Evolutionary conservation across 306 rosid genomes (phyloP), one percentile per base, ranked within the genome.

Genomic region (Luffa acutangula): DNA sequence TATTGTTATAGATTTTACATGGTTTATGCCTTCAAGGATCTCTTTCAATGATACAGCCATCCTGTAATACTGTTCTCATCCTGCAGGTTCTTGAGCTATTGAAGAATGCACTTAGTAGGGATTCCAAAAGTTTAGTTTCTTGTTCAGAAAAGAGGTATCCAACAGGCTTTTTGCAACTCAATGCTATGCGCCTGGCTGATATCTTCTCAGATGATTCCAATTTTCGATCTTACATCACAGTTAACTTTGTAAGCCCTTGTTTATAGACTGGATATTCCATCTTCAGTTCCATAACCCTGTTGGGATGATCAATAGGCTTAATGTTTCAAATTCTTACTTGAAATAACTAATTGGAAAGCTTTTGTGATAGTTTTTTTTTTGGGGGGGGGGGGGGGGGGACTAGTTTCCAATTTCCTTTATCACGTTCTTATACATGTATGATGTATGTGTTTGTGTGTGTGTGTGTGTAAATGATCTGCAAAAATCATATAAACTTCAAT

Each of bases 111-210:
- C 84, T 95, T 83, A 89, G 89, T 77, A 89, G 85, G 82, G 86
- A 91, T 60, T 88, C 89, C 58, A 82, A 77, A 53, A 81, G 58
- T 75, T 84, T 76, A 77, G 41, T 82, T 81, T 41, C 80, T 80
- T 67, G 58, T 77, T 64, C 86, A 5, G 92, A 87, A 77, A 83
- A 75, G 89, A 84, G 85, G 74, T 82, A 85, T 51, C 97, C 98
- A 36, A 84, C 81, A 87, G 98, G 98, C 15, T 80, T 91, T 87
- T 86, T 91, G 85, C 98, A 95, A 85, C 98, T 95, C 87, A 92
- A 92, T 85, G 98, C 98, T 13, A 85, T 95, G 98, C 97, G 97
- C 82, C 91, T 95, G 34, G 93, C 90, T 83, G 98, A 94, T 81
- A 86, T 92, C 75, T 88, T 92, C 86, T 94, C 98, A 3, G 98